These are phyloP conservation scores for Calonectria fujianensis DNA, from an alignment of 2,329 filamentous ascomycete species.

Conservation along the genomic window DNA sequence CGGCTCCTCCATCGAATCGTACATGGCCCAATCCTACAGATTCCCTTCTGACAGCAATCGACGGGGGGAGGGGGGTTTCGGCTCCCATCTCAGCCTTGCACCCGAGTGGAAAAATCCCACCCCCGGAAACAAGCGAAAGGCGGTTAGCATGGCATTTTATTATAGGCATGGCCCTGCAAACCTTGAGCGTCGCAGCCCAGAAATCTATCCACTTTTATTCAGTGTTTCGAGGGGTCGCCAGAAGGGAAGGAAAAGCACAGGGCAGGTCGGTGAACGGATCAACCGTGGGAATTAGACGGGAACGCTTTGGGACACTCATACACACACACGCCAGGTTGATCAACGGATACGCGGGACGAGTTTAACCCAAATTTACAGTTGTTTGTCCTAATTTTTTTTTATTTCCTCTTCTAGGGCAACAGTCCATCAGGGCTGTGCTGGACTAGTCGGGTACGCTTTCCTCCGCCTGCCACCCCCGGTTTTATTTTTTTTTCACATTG, in stretches of 20 bases:
- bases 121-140: slow-evolving; percentile 5
- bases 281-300: neutral
- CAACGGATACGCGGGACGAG: neutral
- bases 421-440: neutral
- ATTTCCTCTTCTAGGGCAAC: neutral
- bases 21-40: slow-evolving; percentile 8
- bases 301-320: neutral
- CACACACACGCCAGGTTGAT: neutral
- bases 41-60: neutral
- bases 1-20: slow-evolving; percentile 5
- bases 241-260: slow-evolving; percentile 2
- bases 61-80: neutral
- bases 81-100: slow-evolving; percentile 48
- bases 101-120: slow-evolving; percentile 41
- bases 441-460: slow-evolving; percentile 7
- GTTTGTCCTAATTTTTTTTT: neutral
- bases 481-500: neutral
- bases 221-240: neutral
- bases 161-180: neutral
- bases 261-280: neutral
- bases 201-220: neutral
- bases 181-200: slow-evolving; percentile 6
- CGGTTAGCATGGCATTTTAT: neutral
- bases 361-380: slow-evolving; percentile 19
- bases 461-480: neutral